Percentiles rank a stretch among this genome's conserved stretches.
phyloP scores from a whole-genome alignment of 345 rosid species.

The Populus ilicifolia region DNA sequence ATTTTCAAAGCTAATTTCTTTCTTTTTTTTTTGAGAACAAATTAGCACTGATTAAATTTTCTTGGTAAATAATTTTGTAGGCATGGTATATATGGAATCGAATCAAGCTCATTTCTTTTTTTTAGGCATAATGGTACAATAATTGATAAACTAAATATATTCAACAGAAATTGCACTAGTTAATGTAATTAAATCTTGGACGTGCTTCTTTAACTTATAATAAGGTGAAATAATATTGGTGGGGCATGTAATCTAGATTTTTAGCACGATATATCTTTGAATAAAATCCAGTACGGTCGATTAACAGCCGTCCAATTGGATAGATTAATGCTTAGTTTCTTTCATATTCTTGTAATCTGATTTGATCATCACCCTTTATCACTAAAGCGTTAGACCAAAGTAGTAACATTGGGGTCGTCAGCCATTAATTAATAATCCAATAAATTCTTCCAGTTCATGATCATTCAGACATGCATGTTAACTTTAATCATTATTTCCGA shows the following conservation, averaged over 20 bases:
- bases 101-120: not conserved
- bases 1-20: no score
- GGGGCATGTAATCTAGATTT: not conserved
- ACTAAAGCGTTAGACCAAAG: not conserved
- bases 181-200: no score
- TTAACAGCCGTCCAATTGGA: not conserved
- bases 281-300: not conserved
- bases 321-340: not conserved
- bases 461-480: not conserved
- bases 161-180: not conserved
- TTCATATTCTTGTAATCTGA: not conserved
- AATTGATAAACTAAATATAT: not conserved
- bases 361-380: not conserved
- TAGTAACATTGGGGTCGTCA: not conserved
- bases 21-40: not conserved
- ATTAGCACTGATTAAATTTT: not conserved
- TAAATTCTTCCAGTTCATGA: not conserved
- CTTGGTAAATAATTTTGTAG: not conserved
- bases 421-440: not conserved
- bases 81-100: not conserved
- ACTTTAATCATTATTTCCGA: not conserved
- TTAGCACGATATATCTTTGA: not conserved
- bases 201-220: not conserved
- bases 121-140: not conserved
- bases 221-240: not conserved